Evolutionary conservation across 2,329 filamentous ascomycete genomes (phyloP), one percentile per base, ranked within the genome.

Genomic region (Fusarium tuaranense): DNA sequence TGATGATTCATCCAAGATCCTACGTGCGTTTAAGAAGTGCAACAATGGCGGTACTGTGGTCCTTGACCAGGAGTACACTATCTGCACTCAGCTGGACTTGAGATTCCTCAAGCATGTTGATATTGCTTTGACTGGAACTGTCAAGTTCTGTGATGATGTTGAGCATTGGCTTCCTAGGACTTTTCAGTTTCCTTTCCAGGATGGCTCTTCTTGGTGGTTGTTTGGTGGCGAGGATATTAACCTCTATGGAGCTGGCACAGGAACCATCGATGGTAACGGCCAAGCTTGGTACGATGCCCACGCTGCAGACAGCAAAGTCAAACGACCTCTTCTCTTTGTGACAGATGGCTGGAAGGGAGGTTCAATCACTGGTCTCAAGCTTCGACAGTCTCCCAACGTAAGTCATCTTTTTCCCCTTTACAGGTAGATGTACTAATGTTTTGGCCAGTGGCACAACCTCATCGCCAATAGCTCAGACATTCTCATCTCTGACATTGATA

Each of bases 381-480:
- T 92, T 76, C 84, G 88, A 64, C 90, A 92, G 79, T 89, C 88
- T 18, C 83, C 85, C 14, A 78, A 73, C 4, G 70, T 72, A 6
- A 41, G 71, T 44, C 25, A 5, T 14, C 32, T 7, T 14, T 60
- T 22, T 18, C 3, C 25, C 38, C 39, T 64, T 61, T 5, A 13
- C 13, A 13, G 2, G 7, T 3, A 6, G 5, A 22, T 13, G 14
- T 14, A 20, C 63, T 65, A 16, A 59, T 30, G 5, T n/a, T 8
- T 8, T 22, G 38, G 27, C 25, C 22, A 77, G 79, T 80, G 79
- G 79, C 76, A 78, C 82, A 90, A 91, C 65, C 85, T 93, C 34
- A 86, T 93, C 32, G 90, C 90, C 53, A 92, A 93, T 78, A 91
- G 89, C 44, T 88, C 86, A 10, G 86, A 92, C 79, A 86, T 93